These are phyloP conservation scores for Phaeotremella fagi DNA, from an alignment of 768 basidiomycete species.

Conservation along the genomic window DNA sequence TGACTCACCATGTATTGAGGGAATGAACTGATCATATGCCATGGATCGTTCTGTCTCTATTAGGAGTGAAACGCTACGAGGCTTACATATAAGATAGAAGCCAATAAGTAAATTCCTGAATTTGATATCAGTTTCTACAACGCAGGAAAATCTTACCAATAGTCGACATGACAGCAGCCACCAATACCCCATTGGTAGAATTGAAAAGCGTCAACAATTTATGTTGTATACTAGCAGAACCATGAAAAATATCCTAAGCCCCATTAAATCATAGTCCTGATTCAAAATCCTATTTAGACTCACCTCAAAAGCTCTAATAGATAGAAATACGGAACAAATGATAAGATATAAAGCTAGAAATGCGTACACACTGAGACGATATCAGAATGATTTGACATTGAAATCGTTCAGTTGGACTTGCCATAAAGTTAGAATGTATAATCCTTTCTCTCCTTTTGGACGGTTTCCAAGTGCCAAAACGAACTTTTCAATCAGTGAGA, in stretches of 20 bases:
- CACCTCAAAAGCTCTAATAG: constrained; percentile 71
- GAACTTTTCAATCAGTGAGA: constrained; percentile 49
- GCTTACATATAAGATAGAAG: constrained; percentile 80
- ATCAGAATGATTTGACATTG: background rate
- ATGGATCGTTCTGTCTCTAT: constrained; percentile 89
- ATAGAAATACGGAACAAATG: constrained; percentile 79
- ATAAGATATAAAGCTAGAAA: constrained; percentile 76
- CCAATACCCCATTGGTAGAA: constrained; percentile 71
- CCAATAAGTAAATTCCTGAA: constrained; percentile 69
- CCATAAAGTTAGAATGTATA: constrained; percentile 34
- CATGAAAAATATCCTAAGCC: constrained; percentile 33
- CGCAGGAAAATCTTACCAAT: constrained; percentile 57
- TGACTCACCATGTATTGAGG: constrained; percentile 64
- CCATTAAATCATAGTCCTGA: too few species aligned
- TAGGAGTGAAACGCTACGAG: too few species aligned
- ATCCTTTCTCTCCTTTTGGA: constrained; percentile 77
- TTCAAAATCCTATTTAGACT: too few species aligned
- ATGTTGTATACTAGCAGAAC: constrained; percentile 52
- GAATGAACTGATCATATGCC: constrained; percentile 97
- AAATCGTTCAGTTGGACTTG: constrained; percentile 4
- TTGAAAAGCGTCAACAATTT: constrained; percentile 63
- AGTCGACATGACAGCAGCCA: constrained; percentile 82
- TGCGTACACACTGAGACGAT: constrained; percentile 67
- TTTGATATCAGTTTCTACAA: too few species aligned
- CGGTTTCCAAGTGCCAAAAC: constrained; percentile 71